A percentile compares a stretch with the other conserved stretches of the same genome.
phyloP scores from a whole-genome alignment of 768 basidiomycete genomes.

The Trametopsis cervina region DNA sequence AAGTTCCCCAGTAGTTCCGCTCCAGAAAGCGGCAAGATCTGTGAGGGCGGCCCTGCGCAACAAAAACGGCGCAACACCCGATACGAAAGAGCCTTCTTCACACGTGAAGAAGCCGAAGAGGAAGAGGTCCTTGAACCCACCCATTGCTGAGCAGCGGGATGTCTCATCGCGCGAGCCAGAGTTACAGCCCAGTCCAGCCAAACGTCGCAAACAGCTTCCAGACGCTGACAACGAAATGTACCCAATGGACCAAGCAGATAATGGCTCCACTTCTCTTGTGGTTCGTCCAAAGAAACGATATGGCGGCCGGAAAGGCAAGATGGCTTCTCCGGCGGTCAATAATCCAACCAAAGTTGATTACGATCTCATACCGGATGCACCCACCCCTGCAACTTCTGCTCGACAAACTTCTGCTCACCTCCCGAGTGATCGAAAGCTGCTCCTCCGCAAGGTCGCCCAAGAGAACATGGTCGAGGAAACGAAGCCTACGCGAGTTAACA shows the following conservation, averaged over 20 bases:
- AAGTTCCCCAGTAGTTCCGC: conserved; percentile 12
- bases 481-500: no score
- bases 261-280: conserved; percentile 10
- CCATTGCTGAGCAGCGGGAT: not conserved
- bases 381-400: not conserved
- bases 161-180: no score
- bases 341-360: conserved; percentile 20
- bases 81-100: not conserved
- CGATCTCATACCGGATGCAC: conserved; percentile 15
- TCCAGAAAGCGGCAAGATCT: conserved; percentile 7
- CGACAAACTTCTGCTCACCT: not conserved
- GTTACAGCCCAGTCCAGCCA: not conserved
- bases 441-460: no score
- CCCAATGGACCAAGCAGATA: conserved; percentile 2
- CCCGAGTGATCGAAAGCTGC: no score
- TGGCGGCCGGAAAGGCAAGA: conserved; percentile 25
- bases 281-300: conserved; percentile 24
- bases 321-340: conserved; percentile 23
- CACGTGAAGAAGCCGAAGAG: conserved; percentile 8
- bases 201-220: not conserved
- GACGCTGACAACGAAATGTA: not conserved
- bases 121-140: conserved; percentile 2
- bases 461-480: no score
- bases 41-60: conserved; percentile 17
- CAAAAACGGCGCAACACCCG: conserved; percentile 1